A percentile compares a stretch with the other conserved stretches of the same genome.
Conservation (phyloP, 441 rosid genomes). For the Biscutella laevigata region DNA sequence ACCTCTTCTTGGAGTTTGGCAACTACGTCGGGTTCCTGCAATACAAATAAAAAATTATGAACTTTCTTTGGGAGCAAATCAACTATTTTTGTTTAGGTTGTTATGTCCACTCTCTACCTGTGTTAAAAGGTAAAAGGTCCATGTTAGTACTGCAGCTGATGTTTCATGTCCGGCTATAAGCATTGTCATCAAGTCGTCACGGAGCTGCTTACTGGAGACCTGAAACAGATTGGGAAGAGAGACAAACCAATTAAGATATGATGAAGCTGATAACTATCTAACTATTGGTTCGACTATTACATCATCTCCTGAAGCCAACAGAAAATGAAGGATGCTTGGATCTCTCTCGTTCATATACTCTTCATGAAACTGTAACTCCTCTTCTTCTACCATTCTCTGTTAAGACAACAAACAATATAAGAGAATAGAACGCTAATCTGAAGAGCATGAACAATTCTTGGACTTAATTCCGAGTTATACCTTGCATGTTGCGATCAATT, state of each 20-base stretch:
- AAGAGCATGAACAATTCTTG: neutral
- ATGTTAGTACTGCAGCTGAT: conserved; percentile 88
- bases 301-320: conserved; percentile 92
- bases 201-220: conserved; percentile 96
- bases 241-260: conserved; percentile 5
- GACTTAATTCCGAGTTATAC: conserved; percentile 26
- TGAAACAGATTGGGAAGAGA: conserved; percentile 28
- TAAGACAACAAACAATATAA: conserved; percentile 17
- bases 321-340: conserved; percentile 96
- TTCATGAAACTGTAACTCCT: conserved; percentile 80
- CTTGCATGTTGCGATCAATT: conserved; percentile 84
- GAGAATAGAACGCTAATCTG: neutral
- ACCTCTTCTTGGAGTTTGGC: conserved; percentile 90
- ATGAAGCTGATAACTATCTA: conserved; percentile 14
- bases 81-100: conserved; percentile 1
- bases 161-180: conserved; percentile 99
- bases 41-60: conserved; percentile 19
- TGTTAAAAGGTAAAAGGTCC: conserved; percentile 94
- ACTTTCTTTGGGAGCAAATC: neutral
- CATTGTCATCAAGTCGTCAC: conserved; percentile 98
- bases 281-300: conserved; percentile 31
- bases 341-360: conserved; percentile 93
- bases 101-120: conserved; percentile 34
- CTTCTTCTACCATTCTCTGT: conserved; percentile 93
- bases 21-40: conserved; percentile 71